These are phyloP conservation scores for Dinochytrium kinnereticum DNA, from an alignment of 371 early-diverging fungal genomes.

Conservation along the genomic window DNA sequence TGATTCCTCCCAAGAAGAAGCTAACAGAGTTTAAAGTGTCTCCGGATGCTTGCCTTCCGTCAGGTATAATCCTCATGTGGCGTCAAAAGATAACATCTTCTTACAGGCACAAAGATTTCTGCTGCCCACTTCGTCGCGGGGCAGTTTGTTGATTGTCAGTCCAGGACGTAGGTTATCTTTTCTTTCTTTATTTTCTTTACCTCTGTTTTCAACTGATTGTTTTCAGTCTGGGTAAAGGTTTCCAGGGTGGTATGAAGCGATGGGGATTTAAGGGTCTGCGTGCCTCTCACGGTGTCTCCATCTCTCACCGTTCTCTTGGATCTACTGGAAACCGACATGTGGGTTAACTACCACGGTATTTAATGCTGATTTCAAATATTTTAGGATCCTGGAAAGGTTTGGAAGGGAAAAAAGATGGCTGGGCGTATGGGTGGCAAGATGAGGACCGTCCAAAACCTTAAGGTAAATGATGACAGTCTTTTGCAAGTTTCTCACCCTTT, in stretches of 20 bases:
- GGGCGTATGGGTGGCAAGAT: constrained; percentile 92
- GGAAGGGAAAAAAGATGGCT: constrained; percentile 97
- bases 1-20: constrained; percentile 76
- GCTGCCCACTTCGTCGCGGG: constrained; percentile 94
- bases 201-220: no score
- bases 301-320: constrained; percentile 89
- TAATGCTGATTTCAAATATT: not conserved
- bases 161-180: constrained; percentile 76
- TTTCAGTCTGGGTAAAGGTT: constrained; percentile 89
- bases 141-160: constrained; percentile 91
- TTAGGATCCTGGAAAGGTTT: constrained; percentile 87
- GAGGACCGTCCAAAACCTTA: constrained; percentile 80
- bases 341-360: constrained; percentile 18
- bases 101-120: constrained; percentile 65
- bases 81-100: not conserved
- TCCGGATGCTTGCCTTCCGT: constrained; percentile 82
- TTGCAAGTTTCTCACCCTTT: not conserved
- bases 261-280: constrained; percentile 91
- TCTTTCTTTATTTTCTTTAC: no score
- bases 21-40: constrained; percentile 85
- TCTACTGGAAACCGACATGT: constrained; percentile 94
- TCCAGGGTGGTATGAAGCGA: constrained; percentile 97
- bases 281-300: constrained; percentile 94
- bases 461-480: constrained; percentile 52
- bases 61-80: constrained; percentile 54